Percentiles rank a stretch among this genome's conserved stretches.
These are phyloP conservation scores for Phoenix roebelenii DNA, from an alignment of 176 grass and related monocot genomes.

Conservation along the genomic window DNA sequence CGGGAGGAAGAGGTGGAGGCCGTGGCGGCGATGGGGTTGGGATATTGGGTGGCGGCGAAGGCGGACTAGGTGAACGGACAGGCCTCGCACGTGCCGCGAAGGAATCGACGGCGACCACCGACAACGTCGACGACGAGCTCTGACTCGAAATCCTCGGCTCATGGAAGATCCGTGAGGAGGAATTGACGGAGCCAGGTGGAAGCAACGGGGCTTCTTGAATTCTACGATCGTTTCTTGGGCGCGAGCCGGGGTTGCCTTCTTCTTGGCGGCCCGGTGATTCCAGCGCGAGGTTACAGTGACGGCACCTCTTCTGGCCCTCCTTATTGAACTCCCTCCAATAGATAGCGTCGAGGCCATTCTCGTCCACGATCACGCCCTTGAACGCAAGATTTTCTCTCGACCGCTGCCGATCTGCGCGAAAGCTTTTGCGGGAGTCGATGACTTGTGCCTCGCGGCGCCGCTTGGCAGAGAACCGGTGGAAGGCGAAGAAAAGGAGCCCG, in stretches of 20 bases:
- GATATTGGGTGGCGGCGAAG: too few relatives aligned
- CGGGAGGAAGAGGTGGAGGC: conserved; percentile 6
- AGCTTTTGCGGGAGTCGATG: too few relatives aligned
- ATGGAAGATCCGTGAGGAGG: background rate
- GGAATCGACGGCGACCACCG: background rate
- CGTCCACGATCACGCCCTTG: conserved; percentile 41
- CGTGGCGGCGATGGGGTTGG: conserved; percentile 10
- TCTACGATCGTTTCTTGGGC: background rate
- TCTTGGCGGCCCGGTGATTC: background rate
- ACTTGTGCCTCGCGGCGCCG: background rate
- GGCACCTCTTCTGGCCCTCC: conserved; percentile 24
- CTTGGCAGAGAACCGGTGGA: conserved; percentile 38
- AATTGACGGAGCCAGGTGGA: conserved; percentile 3
- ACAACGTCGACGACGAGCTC: conserved; percentile 2
- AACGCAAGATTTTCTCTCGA: background rate
- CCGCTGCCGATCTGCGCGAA: background rate
- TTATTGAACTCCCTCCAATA: conserved; percentile 73
- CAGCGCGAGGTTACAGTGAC: conserved; percentile 3
- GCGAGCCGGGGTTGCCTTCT: background rate
- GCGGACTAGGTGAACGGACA: too few relatives aligned
- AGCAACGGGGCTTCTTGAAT: conserved; percentile 7
- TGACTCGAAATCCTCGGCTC: background rate
- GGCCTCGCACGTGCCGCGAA: too few relatives aligned
- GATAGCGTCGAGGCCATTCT: conserved; percentile 87
- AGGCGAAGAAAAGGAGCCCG: conserved; percentile 52